A percentile compares a stretch with the other conserved stretches of the same genome.
Evolutionary conservation across 306 rosid genomes (phyloP).

Genomic region (Cucumis sativus): DNA sequence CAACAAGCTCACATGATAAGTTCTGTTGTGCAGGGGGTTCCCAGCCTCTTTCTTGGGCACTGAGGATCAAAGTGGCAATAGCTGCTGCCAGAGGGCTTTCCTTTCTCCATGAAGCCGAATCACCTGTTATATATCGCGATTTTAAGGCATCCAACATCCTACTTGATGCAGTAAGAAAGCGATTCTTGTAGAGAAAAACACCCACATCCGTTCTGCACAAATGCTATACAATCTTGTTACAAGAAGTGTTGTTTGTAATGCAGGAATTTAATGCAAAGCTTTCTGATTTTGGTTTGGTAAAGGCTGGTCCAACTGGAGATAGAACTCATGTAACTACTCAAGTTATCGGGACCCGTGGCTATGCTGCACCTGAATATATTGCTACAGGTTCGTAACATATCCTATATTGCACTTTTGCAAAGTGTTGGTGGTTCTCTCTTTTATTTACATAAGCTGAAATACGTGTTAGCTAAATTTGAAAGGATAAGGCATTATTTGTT

Average conservation of each 20-base stretch:
- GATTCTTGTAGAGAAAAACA: neutral
- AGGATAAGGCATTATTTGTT: too few species aligned
- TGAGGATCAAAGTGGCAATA: slow-evolving; percentile 84
- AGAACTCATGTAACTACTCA: slow-evolving; percentile 92
- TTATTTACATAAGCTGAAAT: neutral
- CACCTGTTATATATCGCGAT: slow-evolving; percentile 93
- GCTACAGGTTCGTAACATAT: slow-evolving; percentile 61
- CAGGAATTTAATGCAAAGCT: slow-evolving; percentile 86
- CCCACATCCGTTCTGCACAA: neutral
- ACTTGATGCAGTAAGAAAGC: slow-evolving; percentile 58
- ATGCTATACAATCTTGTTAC: neutral
- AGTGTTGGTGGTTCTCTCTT: too few species aligned
- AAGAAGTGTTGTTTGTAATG: slow-evolving; percentile 4
- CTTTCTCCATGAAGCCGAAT: slow-evolving; percentile 85
- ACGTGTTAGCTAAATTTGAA: too few species aligned
- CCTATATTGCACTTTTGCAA: neutral
- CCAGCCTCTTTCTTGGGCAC: slow-evolving; percentile 77
- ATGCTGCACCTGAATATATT: slow-evolving; percentile 95
- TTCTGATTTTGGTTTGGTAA: slow-evolving; percentile 95
- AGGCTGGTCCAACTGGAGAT: slow-evolving; percentile 95
- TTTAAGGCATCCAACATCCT: slow-evolving; percentile 93
- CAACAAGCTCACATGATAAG: neutral
- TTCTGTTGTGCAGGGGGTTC: slow-evolving; percentile 58
- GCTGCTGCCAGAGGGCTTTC: slow-evolving; percentile 91
- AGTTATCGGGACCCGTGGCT: slow-evolving; percentile 92